A percentile compares a stretch with the other conserved stretches of the same genome.
Conservation (phyloP, 2,329 filamentous ascomycete species). For the Ophiostoma australiae region DNA sequence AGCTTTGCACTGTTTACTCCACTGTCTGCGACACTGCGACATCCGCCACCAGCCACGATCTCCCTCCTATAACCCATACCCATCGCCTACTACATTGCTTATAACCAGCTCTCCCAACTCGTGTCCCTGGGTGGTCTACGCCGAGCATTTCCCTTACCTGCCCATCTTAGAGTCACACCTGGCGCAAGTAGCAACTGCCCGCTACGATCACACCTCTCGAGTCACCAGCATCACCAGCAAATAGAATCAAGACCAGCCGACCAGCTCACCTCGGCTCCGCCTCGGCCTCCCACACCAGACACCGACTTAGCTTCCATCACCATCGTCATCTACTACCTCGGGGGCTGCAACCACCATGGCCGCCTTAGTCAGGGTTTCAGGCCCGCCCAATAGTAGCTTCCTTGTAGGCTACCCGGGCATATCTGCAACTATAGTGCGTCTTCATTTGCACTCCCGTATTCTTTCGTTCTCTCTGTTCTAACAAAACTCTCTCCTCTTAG, state of each 20-base stretch:
- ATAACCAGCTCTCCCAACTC: not conserved
- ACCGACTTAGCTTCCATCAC: not conserved
- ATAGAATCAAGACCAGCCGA: not conserved
- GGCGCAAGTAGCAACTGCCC: not conserved
- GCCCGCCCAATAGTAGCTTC: slow-evolving; percentile 94
- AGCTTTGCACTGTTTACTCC: not conserved
- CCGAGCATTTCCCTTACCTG: not conserved
- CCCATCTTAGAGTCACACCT: not conserved
- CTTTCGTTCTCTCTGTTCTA: not conserved
- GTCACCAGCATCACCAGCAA: not conserved
- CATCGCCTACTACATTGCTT: not conserved
- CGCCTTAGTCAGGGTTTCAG: slow-evolving; percentile 81
- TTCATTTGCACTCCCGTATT: not conserved
- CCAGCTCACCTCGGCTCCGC: not conserved
- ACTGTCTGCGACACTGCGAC: not conserved
- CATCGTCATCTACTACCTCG: slow-evolving; percentile 20
- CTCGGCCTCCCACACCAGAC: not conserved
- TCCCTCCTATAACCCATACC: not conserved
- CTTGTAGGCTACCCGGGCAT: slow-evolving; percentile 96
- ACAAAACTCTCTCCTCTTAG: slow-evolving; percentile 41
- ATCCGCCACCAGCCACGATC: slow-evolving; percentile 1
- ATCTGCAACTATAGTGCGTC: slow-evolving; percentile 84
- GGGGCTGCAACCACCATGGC: slow-evolving; percentile 33
- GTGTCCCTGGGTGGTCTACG: not conserved
- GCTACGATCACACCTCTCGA: not conserved